Evolutionary conservation across 75 land plant species (phyloP).

Genomic region (Ceratopteris richardii): DNA sequence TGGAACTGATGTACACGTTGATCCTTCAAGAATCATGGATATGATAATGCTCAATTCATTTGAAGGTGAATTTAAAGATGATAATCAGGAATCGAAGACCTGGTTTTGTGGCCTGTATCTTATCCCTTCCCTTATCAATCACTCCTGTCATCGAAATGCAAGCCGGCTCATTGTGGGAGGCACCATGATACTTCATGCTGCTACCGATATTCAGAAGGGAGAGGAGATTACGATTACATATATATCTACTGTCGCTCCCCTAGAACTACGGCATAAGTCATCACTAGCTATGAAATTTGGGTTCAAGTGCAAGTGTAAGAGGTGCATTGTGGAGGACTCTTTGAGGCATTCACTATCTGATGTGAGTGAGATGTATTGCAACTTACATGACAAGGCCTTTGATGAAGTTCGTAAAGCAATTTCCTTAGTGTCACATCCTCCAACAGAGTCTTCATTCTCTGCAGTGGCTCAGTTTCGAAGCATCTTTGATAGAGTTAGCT

Average conservation of each 20-base stretch:
- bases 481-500: background rate
- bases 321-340: slow-evolving; percentile 16
- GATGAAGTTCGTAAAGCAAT: background rate
- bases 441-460: background rate
- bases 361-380: background rate
- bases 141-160: slow-evolving; percentile 23
- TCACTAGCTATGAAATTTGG: slow-evolving; percentile 13
- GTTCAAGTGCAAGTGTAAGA: slow-evolving; percentile 25
- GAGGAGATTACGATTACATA: slow-evolving; percentile 22
- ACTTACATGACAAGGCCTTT: background rate
- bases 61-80: background rate
- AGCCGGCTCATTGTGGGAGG: slow-evolving; percentile 13
- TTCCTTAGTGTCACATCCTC: too few relatives aligned
- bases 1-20: background rate
- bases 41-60: slow-evolving; percentile 17
- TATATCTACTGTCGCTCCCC: slow-evolving; percentile 19
- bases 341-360: background rate
- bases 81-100: background rate
- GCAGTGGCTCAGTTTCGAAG: background rate
- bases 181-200: slow-evolving; percentile 18
- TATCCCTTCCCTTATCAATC: slow-evolving; percentile 26
- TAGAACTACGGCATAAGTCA: slow-evolving; percentile 7
- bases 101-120: slow-evolving; percentile 7
- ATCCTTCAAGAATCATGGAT: slow-evolving; percentile 4
- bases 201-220: slow-evolving; percentile 2